Percentiles rank a stretch among this genome's conserved stretches.
These are phyloP conservation scores for Phytophthora melonis DNA, from an alignment of 352 stramenopile genomes.

Conservation along the genomic window DNA sequence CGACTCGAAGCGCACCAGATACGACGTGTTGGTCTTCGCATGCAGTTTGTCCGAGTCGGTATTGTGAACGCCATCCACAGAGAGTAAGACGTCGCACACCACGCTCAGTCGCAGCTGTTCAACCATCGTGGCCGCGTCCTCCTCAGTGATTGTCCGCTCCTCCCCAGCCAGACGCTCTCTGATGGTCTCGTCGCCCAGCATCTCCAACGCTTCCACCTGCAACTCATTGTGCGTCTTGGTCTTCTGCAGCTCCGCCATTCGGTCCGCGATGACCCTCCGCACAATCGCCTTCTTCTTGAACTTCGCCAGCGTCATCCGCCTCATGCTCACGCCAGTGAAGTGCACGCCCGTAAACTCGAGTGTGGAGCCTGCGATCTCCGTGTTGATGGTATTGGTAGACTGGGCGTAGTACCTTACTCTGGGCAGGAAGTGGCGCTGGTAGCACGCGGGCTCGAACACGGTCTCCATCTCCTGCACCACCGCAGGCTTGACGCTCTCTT, in stretches of 20 bases:
- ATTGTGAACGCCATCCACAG: not conserved
- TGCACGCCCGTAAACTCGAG: too few species aligned
- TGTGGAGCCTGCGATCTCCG: too few species aligned
- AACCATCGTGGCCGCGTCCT: not conserved
- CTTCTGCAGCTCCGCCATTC: not conserved
- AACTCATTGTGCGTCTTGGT: not conserved
- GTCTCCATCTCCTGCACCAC: too few species aligned
- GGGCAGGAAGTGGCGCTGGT: too few species aligned
- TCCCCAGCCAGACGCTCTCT: not conserved
- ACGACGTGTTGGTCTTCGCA: not conserved
- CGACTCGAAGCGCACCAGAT: not conserved
- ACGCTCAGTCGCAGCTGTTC: not conserved
- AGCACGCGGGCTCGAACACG: too few species aligned
- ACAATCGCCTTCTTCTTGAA: not conserved
- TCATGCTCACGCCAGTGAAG: too few species aligned
- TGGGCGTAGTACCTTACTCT: too few species aligned
- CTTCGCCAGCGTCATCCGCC: too few species aligned
- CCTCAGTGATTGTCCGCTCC: not conserved
- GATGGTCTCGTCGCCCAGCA: not conserved
- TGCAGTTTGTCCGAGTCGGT: not conserved
- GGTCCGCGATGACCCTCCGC: not conserved
- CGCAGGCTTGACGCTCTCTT: too few species aligned
- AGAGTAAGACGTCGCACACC: not conserved
- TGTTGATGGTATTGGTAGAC: too few species aligned
- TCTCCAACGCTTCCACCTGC: not conserved